A percentile compares a stretch with the other conserved stretches of the same genome.
Conservation (phyloP, 1,284 basidiomycete species). For the Malassezia globosa region DNA sequence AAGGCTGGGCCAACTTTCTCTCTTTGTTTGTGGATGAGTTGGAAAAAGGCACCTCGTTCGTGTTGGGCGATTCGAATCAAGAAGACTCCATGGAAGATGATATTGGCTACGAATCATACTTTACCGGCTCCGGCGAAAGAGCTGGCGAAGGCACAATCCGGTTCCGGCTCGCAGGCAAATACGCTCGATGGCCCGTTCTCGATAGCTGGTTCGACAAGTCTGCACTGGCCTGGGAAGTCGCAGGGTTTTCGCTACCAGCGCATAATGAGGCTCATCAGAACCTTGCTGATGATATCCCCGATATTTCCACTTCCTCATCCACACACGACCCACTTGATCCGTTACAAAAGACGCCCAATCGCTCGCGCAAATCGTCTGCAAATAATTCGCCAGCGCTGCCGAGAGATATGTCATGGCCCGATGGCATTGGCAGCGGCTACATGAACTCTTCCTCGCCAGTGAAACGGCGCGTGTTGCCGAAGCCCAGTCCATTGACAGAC, state of each 20-base stretch:
- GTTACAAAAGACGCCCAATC: not conserved
- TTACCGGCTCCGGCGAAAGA: constrained; percentile 30
- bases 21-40: constrained; percentile 85
- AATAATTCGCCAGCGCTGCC: not conserved
- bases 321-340: constrained; percentile 13
- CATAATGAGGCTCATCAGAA: not conserved
- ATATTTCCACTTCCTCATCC: not conserved
- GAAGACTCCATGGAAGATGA: constrained; percentile 30
- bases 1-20: constrained; percentile 90
- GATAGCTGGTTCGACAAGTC: constrained; percentile 45
- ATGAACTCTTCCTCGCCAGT: not conserved
- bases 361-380: not conserved
- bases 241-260: constrained; percentile 20
- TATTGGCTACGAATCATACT: constrained; percentile 44
- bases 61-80: constrained; percentile 25
- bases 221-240: constrained; percentile 33
- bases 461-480: constrained; percentile 14
- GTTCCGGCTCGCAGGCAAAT: constrained; percentile 37
- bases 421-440: not conserved
- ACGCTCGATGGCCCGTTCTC: constrained; percentile 42
- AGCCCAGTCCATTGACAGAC: constrained; percentile 31
- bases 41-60: constrained; percentile 61
- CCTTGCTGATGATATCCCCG: not conserved
- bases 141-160: constrained; percentile 34
- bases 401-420: not conserved